These are phyloP conservation scores for Fusarium tuaranense DNA, from an alignment of 2,329 filamentous ascomycete genomes.

Conservation along the genomic window DNA sequence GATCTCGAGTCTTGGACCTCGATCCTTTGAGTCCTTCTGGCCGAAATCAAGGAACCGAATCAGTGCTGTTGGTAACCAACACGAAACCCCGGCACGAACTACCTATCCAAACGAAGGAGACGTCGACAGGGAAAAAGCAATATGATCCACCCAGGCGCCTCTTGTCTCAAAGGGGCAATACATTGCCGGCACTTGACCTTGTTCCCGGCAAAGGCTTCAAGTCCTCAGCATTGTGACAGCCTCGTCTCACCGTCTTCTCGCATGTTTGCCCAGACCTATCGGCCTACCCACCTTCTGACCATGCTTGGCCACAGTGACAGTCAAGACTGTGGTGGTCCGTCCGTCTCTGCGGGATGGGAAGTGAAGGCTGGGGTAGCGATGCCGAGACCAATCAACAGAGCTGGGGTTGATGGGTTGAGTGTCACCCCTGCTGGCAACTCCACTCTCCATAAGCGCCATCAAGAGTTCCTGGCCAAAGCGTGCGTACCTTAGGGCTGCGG, in stretches of 20 bases:
- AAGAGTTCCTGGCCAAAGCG: neutral
- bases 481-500: neutral
- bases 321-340: neutral
- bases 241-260: neutral
- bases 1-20: neutral
- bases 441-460: neutral
- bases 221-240: neutral
- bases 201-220: neutral
- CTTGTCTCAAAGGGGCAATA: neutral
- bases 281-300: neutral
- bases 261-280: neutral
- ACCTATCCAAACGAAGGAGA: neutral
- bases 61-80: neutral
- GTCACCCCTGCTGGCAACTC: neutral
- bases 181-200: neutral
- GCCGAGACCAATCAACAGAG: neutral
- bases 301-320: neutral
- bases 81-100: neutral
- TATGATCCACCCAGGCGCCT: conserved; percentile 3
- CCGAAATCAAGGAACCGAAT: neutral
- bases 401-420: neutral
- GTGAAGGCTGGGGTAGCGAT: neutral
- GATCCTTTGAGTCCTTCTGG: neutral
- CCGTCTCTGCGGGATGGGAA: neutral
- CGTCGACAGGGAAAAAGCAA: conserved; percentile 10